Conservation (phyloP, 805 yeast species). For the Lachancea fermentati region DNA sequence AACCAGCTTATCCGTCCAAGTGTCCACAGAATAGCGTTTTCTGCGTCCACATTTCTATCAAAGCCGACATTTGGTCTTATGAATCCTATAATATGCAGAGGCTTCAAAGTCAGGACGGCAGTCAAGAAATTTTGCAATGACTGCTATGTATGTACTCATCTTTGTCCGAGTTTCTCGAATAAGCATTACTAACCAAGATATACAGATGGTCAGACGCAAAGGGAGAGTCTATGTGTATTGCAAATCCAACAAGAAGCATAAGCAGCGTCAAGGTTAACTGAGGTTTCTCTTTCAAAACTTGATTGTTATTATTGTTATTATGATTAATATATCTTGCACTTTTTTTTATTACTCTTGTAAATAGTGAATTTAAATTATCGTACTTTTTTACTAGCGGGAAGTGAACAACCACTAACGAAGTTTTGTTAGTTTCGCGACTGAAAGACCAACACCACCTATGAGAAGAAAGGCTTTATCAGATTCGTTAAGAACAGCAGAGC, state of each 20-base stretch:
- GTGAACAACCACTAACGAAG: no score
- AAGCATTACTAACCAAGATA: neutral
- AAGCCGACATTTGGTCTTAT: conserved; percentile 5
- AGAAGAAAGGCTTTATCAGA: conserved; percentile 34
- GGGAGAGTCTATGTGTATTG: conserved; percentile 92
- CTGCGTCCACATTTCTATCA: neutral
- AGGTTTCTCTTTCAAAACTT: no score
- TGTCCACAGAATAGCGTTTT: neutral
- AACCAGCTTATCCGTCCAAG: neutral
- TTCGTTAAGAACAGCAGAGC: conserved; percentile 40
- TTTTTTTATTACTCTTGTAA: neutral
- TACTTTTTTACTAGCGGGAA: no score
- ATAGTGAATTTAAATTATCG: neutral
- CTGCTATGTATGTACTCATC: conserved; percentile 51
- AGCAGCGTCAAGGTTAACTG: conserved; percentile 78
- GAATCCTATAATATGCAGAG: conserved; percentile 41
- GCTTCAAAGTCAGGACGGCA: conserved; percentile 87
- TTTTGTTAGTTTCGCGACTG: conserved; percentile 38
- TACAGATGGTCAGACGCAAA: conserved; percentile 79
- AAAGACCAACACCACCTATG: conserved; percentile 82
- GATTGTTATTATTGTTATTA: no score
- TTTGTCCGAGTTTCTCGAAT: neutral
- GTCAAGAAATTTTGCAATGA: conserved; percentile 91
- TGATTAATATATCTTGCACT: no score
- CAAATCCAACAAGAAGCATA: conserved; percentile 88